Base-by-base conservation (phyloP, 1,139 yeast species). In the Zhuliangozyma parablackwelliae region DNA sequence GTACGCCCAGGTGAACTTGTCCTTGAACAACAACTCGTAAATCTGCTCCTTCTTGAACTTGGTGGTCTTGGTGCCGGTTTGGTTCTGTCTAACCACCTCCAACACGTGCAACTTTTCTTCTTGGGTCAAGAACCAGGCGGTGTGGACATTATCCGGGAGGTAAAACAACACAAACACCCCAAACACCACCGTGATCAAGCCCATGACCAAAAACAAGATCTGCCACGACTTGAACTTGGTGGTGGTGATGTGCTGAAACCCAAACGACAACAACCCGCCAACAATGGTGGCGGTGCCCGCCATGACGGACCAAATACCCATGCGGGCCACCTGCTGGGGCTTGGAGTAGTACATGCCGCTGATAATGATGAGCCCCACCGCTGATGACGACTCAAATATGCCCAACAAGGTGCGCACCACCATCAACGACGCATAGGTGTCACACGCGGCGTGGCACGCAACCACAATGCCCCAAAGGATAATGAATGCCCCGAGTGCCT, bases 301-400 rank as follows among this genome's bases (percentile, higher is more conserved):
- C 54, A 65, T 68, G 28, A 62, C 53, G 7, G 69, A 63, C 62
- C 69, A 63, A 26, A 57, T 49, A 21, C 66, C 66, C 47, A 61
- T 64, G 39, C 69, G 50, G 25, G 57, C 51, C 5, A 60, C 54
- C 45, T 65, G 71, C 42, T 65, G 74, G 10, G 55, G 49, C 36
- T 63, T 64, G 13, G 59, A 56, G 48, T 65, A 71, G 60, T 66
- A 71, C 67, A 66, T 62, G 8, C 73, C 64, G 35, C 69, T 57
- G 34, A 69, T 55, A 21, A 69, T 49, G 12, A 68, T 60, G 37
- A 69, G 57, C 10, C 75, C 74, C 2, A 75, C 72, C 7, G 70
- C 72, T 32, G 72, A 68, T 25, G 68, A 61, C 32, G 72, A 57
- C 46, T 72, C 78, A 29, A 59, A 56, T 11, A 63, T 53, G 8